Evolutionary conservation across 805 yeast species (phyloP), one percentile per base, ranked within the genome.

Genomic region (Blastobotrys mokoenaii): DNA sequence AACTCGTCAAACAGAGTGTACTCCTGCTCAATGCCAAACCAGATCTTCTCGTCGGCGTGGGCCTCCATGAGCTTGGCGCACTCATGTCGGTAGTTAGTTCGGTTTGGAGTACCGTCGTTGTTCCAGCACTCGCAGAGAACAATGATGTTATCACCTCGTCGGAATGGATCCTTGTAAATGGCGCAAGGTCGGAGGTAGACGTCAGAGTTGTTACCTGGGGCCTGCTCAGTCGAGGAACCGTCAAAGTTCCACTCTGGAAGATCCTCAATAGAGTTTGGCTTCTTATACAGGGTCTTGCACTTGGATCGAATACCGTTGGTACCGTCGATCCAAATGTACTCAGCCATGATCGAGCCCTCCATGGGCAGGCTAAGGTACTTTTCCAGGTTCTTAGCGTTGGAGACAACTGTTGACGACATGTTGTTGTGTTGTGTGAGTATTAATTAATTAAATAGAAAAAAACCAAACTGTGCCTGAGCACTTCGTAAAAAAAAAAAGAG

Each of bases 11-110:
- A 85, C 67, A 93, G 72, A 56, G 98, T 93, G 76, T 93, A 93
- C 71, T 93, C 98, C 76, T 93, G 98, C 74, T 93, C 98, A 61
- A 93, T 76, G 70, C 98, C 98, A 60, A 93, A 93, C 98, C 98
- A 93, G 59, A 87, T 81, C 57, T 77, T 75, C 69, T 84, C 86
- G 54, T 74, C 77, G 59, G 77, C 72, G 71, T 90, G 96, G 54
- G 96, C 96, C 63, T 79, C 79, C 90, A 93, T 85, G 62, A 93
- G 79, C 75, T 89, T 87, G 67, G 83, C 88, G 69, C 95, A 87
- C 70, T 87, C 96, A 68, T 84, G 93, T 77, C 98, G 86, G 79
- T 87, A 97, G 82, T 93, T 93, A 73, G 79, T 85, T 73, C 87
- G 87, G 84, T 93, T 93, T 72, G 98, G 97, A 52, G 97, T 89